A percentile compares a stretch with the other conserved stretches of the same genome.
These are phyloP conservation scores for Colletotrichum sp. DNA, from an alignment of 2,329 filamentous ascomycete genomes.

Conservation along the genomic window DNA sequence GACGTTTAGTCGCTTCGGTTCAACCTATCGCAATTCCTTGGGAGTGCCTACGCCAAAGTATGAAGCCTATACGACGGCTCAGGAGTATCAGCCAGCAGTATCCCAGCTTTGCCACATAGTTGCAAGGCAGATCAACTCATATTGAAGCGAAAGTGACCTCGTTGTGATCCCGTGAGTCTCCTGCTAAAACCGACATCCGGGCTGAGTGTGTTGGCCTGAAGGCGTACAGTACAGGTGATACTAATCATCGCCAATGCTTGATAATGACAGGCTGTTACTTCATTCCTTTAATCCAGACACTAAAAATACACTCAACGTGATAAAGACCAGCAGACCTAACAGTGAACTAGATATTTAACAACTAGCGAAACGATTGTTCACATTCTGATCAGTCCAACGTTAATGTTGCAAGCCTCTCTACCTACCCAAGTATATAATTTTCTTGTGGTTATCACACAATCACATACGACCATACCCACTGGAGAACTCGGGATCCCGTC, in stretches of 20 bases:
- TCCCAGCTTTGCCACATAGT: background rate
- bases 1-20: background rate
- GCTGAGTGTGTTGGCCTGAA: background rate
- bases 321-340: background rate
- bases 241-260: background rate
- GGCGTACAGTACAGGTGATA: background rate
- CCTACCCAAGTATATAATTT: background rate
- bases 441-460: rapidly evolving
- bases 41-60: background rate
- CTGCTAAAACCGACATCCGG: background rate
- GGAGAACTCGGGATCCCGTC: background rate
- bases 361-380: background rate
- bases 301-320: background rate
- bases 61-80: background rate
- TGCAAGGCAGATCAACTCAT: background rate
- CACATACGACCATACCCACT: background rate
- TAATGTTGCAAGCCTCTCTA: background rate
- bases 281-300: background rate
- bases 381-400: background rate
- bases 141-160: background rate
- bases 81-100: background rate
- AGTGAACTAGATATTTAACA: background rate
- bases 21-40: background rate
- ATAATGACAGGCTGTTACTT: background rate
- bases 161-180: background rate